Base-by-base conservation (phyloP, 148 eudicot genomes). In the Mesembryanthemum crystallinum region DNA sequence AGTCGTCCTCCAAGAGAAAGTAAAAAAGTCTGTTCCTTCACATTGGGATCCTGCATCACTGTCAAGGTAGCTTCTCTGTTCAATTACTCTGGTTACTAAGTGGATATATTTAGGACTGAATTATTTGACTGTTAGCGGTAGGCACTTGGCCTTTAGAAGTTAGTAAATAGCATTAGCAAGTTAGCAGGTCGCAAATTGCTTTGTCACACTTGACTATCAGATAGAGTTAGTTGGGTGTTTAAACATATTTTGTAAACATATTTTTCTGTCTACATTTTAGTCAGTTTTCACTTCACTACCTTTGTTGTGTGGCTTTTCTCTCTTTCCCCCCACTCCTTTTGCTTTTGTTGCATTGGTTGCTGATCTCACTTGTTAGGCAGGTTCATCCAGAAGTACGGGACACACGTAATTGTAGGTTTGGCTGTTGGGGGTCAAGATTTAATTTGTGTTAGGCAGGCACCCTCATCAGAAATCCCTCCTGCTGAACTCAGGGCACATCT, bases 341-440 rank as follows among this genome's bases (percentile, higher is more conserved):
- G 9, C 27, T 21, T 23, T 23, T 64, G 57, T 45, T 72, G 65
- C 54, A 30, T 54, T 39, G 47, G 64, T 74, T 75, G 75, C 80
- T 80, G 79, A 79, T 85, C 79, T 64, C 69, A 75, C 75, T 87
- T 83, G 58, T 83, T 84, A 72, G 81, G 74, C 88, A 94, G 98
- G 88, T 94, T 94, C 81, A 94, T 94, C 78, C 88, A 69, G 79
- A 90, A 89, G 49, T 94, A 83, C 64, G 98, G 98, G 66, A 94
- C 98, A 18, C 98, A 94, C 72, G 82, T 94, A 74, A 87, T 94
- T 66, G 96, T 92, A 35, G 98, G 97, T 73, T 79, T 94, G 89
- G 93, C 87, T 30, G 86, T 94, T 79, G 98, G 98, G 62, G 98
- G 98, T 80, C 97, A 94, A 83, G 98, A 94, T 86, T 79, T 94